Evolutionary conservation across 768 basidiomycete genomes (phyloP).

Genomic region (Kwoniella heveanensis): DNA sequence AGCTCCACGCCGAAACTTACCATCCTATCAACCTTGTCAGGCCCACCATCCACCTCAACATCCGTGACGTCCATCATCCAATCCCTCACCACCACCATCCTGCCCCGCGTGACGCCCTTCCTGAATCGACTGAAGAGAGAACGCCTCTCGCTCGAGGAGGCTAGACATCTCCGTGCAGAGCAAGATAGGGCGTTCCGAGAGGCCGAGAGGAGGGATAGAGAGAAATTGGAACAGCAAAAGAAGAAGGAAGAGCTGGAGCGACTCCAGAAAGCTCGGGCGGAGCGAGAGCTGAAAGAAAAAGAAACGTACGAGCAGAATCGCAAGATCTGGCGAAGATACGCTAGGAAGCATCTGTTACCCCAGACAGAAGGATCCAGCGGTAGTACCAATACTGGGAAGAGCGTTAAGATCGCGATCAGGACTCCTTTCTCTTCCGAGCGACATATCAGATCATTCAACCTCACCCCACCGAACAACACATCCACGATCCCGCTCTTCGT

Average conservation of each 20-base stretch:
- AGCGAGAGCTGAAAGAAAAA: conserved; percentile 40
- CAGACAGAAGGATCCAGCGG: background rate
- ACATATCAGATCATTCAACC: conserved; percentile 40
- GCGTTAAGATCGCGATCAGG: conserved; percentile 52
- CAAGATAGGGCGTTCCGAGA: conserved; percentile 76
- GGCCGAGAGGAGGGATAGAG: conserved; percentile 67
- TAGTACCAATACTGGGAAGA: conserved; percentile 5
- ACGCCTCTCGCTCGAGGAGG: conserved; percentile 56
- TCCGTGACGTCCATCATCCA: conserved; percentile 66
- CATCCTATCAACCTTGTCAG: conserved; percentile 82
- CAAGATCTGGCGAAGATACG: conserved; percentile 65
- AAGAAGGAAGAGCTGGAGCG: conserved; percentile 60
- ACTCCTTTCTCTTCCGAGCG: conserved; percentile 40
- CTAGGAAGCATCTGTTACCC: conserved; percentile 61
- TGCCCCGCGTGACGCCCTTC: conserved; percentile 79
- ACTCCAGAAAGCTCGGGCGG: conserved; percentile 32
- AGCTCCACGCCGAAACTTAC: conserved; percentile 61
- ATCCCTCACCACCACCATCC: conserved; percentile 70
- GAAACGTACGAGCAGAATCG: conserved; percentile 46
- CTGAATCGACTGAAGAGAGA: conserved; percentile 66
- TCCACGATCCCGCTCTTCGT: conserved; percentile 42
- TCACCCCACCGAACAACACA: background rate
- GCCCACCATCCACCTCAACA: conserved; percentile 65
- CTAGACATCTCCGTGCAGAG: conserved; percentile 68
- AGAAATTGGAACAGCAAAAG: conserved; percentile 63